Evolutionary conservation across 495 filamentous ascomycete species (phyloP).

Genomic region (Penicillium coprophilum): DNA sequence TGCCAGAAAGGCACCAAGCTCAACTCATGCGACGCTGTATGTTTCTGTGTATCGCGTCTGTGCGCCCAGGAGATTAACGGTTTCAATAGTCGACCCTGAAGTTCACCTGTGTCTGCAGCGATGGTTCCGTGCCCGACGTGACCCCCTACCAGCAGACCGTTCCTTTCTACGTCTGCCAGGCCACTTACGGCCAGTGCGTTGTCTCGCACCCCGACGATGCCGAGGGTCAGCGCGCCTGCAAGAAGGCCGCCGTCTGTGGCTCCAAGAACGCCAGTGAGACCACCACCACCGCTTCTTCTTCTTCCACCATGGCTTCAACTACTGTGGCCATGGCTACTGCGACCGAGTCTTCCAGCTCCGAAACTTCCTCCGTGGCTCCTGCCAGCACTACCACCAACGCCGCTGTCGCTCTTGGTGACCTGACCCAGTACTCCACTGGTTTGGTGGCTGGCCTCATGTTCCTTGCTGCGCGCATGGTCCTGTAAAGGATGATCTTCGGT

Average conservation of each 20-base stretch:
- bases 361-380: constrained; percentile 33
- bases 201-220: constrained; percentile 43
- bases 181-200: constrained; percentile 53
- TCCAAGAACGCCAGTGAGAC: constrained; percentile 45
- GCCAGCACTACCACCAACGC: constrained; percentile 35
- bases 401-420: constrained; percentile 30
- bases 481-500: constrained; percentile 35
- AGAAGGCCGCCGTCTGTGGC: constrained; percentile 43
- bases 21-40: constrained; percentile 48
- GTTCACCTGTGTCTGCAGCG: constrained; percentile 55
- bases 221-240: constrained; percentile 47
- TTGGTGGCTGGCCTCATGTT: constrained; percentile 49
- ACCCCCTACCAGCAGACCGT: constrained; percentile 52
- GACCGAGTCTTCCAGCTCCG: constrained; percentile 26
- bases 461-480: constrained; percentile 48
- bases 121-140: constrained; percentile 53
- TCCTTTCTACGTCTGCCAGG: constrained; percentile 57
- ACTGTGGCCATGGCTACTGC: constrained; percentile 31
- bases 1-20: constrained; percentile 41
- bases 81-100: constrained; percentile 44
- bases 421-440: constrained; percentile 51
- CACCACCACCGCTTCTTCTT: constrained; percentile 27
- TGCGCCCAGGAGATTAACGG: not conserved
- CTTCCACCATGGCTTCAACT: constrained; percentile 22
- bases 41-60: constrained; percentile 15